Evolutionary conservation across 2,329 filamentous ascomycete species (phyloP).

Genomic region (Botrytis byssoidea): DNA sequence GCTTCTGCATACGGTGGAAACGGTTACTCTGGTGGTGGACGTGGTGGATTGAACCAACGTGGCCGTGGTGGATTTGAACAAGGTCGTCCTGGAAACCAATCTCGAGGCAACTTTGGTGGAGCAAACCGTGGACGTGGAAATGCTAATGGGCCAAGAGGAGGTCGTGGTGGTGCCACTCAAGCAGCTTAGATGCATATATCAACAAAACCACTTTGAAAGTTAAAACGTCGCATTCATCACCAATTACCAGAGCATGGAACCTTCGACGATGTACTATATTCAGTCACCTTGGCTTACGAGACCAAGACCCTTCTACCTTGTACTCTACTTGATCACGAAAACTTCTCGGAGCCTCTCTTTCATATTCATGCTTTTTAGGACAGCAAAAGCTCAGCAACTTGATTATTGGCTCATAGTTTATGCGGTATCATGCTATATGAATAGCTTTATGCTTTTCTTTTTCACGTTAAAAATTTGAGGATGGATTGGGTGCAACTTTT

Average conservation of each 20-base stretch:
- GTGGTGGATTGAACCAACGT: constrained; percentile 60
- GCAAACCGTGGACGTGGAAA: constrained; percentile 62
- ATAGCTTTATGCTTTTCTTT: constrained; percentile 18
- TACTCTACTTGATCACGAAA: constrained; percentile 21
- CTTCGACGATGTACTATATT: constrained; percentile 21
- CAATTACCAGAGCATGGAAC: not conserved
- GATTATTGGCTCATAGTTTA: constrained; percentile 17
- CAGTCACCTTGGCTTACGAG: constrained; percentile 19
- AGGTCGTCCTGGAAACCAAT: constrained; percentile 46
- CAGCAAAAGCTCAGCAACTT: constrained; percentile 21
- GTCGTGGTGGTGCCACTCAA: constrained; percentile 52
- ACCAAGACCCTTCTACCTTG: constrained; percentile 16
- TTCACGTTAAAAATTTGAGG: constrained; percentile 10
- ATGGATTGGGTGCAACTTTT: constrained; percentile 18
- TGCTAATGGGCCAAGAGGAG: constrained; percentile 60
- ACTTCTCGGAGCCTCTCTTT: constrained; percentile 7
- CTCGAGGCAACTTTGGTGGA: constrained; percentile 41
- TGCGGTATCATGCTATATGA: constrained; percentile 15
- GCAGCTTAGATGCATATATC: constrained; percentile 20
- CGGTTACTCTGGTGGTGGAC: constrained; percentile 60
- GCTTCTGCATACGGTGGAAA: constrained; percentile 67
- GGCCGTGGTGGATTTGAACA: constrained; percentile 66
- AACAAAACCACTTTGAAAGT: not conserved
- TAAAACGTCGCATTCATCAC: constrained; percentile 19
- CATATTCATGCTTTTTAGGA: constrained; percentile 16